phyloP scores from a whole-genome alignment of 805 yeast species.

The Candida ovalis region DNA sequence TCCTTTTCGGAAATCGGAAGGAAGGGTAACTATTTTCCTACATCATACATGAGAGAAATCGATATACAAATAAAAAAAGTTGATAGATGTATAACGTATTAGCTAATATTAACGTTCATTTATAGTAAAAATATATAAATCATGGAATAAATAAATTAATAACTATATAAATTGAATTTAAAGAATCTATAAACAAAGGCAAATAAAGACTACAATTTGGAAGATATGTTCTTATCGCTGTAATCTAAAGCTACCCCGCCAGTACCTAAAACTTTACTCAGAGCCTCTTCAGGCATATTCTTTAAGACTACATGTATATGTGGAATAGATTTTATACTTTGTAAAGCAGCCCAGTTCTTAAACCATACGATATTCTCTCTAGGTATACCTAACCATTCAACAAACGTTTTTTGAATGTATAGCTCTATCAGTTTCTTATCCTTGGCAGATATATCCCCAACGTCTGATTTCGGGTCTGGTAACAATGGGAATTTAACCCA shows the following conservation, averaged over 20 bases:
- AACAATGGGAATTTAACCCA: conserved; percentile 63
- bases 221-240: background rate
- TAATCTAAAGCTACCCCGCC: conserved; percentile 18
- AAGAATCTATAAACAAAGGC: too few species aligned
- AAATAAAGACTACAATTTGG: background rate
- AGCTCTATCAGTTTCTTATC: conserved; percentile 40
- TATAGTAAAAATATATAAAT: too few species aligned
- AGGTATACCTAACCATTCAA: conserved; percentile 37
- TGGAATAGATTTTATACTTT: conserved; percentile 61
- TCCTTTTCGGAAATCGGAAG: too few species aligned
- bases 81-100: too few species aligned
- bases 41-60: too few species aligned
- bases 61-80: too few species aligned
- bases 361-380: conserved; percentile 55
- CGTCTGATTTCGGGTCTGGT: conserved; percentile 43
- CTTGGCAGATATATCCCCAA: conserved; percentile 46
- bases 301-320: conserved; percentile 65
- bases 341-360: conserved; percentile 64
- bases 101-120: too few species aligned
- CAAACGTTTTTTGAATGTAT: conserved; percentile 47
- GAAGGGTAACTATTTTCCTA: too few species aligned
- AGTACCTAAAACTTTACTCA: conserved; percentile 17
- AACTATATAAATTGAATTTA: too few species aligned
- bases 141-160: background rate
- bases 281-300: conserved; percentile 30